Percentiles rank a stretch among this genome's conserved stretches.
Conservation (phyloP, 805 yeast species). For the Candida morakotiae region DNA sequence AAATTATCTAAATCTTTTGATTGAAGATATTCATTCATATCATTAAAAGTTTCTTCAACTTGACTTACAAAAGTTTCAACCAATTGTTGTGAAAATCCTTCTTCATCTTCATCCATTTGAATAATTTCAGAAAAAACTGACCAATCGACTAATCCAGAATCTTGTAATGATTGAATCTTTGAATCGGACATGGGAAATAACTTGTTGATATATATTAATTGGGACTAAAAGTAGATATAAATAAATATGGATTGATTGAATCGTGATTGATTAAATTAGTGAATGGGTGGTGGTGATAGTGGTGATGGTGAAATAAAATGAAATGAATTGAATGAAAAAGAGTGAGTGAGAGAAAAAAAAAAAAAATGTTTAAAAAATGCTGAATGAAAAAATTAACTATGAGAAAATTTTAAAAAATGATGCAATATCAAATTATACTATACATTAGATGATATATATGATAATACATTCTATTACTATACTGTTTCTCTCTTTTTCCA, state of each 20-base stretch:
- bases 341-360: background rate
- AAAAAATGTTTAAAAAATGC: too few species aligned
- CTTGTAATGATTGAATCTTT: conserved; percentile 27
- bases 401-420: too few species aligned
- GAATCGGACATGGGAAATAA: conserved; percentile 15
- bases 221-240: background rate
- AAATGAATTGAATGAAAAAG: background rate
- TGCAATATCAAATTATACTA: too few species aligned
- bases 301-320: background rate
- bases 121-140: conserved; percentile 80
- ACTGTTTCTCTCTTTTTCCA: too few species aligned
- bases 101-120: conserved; percentile 95
- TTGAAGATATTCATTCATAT: conserved; percentile 58
- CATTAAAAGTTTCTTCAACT: conserved; percentile 71
- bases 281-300: background rate
- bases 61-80: conserved; percentile 87
- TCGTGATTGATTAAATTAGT: background rate
- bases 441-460: too few species aligned
- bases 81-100: conserved; percentile 77
- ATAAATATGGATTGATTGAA: too few species aligned
- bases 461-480: too few species aligned
- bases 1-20: conserved; percentile 51
- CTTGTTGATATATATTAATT: background rate
- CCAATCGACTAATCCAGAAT: conserved; percentile 79
- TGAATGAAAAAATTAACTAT: too few species aligned